phyloP scores from a whole-genome alignment of 495 filamentous ascomycete genomes.

The Letharia columbiana region DNA sequence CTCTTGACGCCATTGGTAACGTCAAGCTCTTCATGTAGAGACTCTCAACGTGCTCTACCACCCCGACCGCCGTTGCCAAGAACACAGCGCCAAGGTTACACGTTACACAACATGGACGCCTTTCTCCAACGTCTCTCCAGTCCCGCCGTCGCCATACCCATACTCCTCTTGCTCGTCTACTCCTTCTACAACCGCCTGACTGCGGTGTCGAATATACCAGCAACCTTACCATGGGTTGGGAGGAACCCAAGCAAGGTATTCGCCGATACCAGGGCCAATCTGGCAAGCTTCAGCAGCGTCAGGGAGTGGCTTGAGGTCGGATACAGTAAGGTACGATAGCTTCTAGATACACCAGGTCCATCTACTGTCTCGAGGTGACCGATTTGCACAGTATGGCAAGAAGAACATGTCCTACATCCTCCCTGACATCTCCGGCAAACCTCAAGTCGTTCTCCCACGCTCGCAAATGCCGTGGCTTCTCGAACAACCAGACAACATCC shows the following conservation, averaged over 20 bases:
- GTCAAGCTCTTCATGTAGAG: too few species aligned
- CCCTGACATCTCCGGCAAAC: constrained; percentile 30
- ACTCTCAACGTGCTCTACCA: too few species aligned
- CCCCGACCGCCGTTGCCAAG: background rate
- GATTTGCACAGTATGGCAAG: constrained; percentile 27
- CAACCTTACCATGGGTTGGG: constrained; percentile 13
- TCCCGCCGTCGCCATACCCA: background rate
- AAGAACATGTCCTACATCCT: constrained; percentile 31
- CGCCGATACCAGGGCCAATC: constrained; percentile 3
- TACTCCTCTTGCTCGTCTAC: background rate
- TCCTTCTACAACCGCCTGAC: constrained; percentile 3
- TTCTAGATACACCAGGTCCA: too few species aligned
- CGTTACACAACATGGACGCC: background rate
- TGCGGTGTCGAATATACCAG: constrained; percentile 3
- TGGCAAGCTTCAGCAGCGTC: constrained; percentile 12
- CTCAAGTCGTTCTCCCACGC: constrained; percentile 30
- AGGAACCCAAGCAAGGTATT: constrained; percentile 13
- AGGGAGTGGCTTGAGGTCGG: constrained; percentile 7
- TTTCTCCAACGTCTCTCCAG: background rate
- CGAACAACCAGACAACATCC: constrained; percentile 27
- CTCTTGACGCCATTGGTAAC: too few species aligned
- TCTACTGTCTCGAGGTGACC: background rate
- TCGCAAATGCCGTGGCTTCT: constrained; percentile 24
- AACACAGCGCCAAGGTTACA: background rate
- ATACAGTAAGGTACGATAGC: constrained; percentile 13